phyloP scores from a whole-genome alignment of 768 basidiomycete species.

The Pisolithus sp. region DNA sequence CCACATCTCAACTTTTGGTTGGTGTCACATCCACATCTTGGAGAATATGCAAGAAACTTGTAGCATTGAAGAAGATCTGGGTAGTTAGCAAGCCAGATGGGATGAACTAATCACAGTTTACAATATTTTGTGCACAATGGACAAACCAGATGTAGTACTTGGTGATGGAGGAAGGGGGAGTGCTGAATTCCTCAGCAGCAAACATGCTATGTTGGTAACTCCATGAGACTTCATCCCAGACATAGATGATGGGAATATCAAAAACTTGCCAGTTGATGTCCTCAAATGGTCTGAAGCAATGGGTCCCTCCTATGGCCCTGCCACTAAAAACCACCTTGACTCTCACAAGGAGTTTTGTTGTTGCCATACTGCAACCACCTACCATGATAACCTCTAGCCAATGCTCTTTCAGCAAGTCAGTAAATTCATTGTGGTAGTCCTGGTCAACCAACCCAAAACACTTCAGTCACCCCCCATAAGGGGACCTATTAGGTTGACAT shows the following conservation, averaged over 20 bases:
- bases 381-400: no score
- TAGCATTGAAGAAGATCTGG: no score
- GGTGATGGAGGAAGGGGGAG: constrained; percentile 56
- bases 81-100: constrained; percentile 55
- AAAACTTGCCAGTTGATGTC: constrained; percentile 37
- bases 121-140: constrained; percentile 80
- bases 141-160: constrained; percentile 94
- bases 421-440: no score
- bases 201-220: constrained; percentile 89
- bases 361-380: no score
- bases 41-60: constrained; percentile 15
- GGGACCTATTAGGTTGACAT: no score
- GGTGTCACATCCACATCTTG: constrained; percentile 62
- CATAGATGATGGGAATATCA: constrained; percentile 72
- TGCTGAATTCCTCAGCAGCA: constrained; percentile 76
- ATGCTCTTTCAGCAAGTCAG: no score
- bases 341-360: no score
- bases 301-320: no score
- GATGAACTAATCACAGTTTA: constrained; percentile 81
- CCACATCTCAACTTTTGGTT: constrained; percentile 50
- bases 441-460: no score
- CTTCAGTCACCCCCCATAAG: no score
- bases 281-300: constrained; percentile 6
- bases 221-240: constrained; percentile 86
- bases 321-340: no score